A percentile compares a stretch with the other conserved stretches of the same genome.
These are phyloP conservation scores for Boletus eberwhitei DNA, from an alignment of 768 basidiomycete species.

Conservation along the genomic window DNA sequence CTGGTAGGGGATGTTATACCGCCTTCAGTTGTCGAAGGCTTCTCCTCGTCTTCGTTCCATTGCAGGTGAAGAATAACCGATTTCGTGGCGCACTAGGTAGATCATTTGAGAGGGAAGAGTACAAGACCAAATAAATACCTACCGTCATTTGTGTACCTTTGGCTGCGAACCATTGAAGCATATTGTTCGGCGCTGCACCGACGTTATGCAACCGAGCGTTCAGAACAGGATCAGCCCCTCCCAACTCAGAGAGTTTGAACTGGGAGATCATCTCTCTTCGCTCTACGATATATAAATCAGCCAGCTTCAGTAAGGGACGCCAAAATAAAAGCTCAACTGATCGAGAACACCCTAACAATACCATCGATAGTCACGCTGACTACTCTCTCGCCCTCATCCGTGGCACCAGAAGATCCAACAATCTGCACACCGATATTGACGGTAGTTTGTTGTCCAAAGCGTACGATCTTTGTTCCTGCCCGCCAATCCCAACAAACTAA, in stretches of 20 bases:
- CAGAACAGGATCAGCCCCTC: slow-evolving; percentile 60
- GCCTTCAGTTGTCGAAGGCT: slow-evolving; percentile 14
- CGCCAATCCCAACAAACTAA: slow-evolving; percentile 91
- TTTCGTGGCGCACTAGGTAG: slow-evolving; percentile 76
- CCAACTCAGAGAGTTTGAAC: slow-evolving; percentile 81
- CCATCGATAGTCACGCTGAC: slow-evolving; percentile 93
- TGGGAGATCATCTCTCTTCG: slow-evolving; percentile 89
- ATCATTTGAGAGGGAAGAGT: background rate
- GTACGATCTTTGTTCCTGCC: slow-evolving; percentile 80
- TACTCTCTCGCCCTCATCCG: slow-evolving; percentile 70
- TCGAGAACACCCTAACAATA: slow-evolving; percentile 86
- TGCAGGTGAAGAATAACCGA: slow-evolving; percentile 81
- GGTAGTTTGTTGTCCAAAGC: slow-evolving; percentile 92
- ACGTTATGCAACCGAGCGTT: slow-evolving; percentile 71
- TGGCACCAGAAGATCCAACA: slow-evolving; percentile 44
- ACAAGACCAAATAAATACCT: slow-evolving; percentile 20
- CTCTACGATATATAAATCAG: slow-evolving; percentile 29
- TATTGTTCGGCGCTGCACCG: slow-evolving; percentile 78
- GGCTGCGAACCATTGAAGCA: slow-evolving; percentile 93
- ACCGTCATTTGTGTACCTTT: slow-evolving; percentile 91
- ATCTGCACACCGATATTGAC: slow-evolving; percentile 90
- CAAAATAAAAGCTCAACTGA: slow-evolving; percentile 51
- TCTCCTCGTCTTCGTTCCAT: slow-evolving; percentile 69
- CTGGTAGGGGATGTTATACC: slow-evolving; percentile 25
- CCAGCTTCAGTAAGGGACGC: background rate